These are phyloP conservation scores for Capronia epimyces DNA, from an alignment of 2,329 filamentous ascomycete genomes.

Conservation along the genomic window DNA sequence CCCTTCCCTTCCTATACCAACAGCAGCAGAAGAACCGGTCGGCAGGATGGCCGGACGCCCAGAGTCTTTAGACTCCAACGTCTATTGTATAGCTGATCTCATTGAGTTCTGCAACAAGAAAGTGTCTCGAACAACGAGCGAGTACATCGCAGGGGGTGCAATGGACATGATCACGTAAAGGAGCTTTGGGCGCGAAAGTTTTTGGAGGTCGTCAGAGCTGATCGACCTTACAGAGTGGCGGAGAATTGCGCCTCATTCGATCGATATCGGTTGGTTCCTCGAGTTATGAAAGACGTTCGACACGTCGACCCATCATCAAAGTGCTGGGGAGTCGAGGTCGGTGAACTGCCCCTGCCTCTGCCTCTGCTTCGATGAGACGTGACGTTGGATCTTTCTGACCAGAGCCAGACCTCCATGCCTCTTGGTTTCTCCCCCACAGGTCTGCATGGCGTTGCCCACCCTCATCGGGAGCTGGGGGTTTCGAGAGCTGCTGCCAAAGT, in stretches of 20 bases:
- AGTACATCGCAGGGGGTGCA: not conserved
- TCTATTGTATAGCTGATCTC: not conserved
- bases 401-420: conserved; percentile 29
- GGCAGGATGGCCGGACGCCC: not conserved
- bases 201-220: too few relatives aligned
- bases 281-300: conserved; percentile 40
- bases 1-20: too few relatives aligned
- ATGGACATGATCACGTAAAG: not conserved
- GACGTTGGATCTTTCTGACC: conserved; percentile 14
- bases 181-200: too few relatives aligned
- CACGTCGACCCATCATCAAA: conserved; percentile 35
- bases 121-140: not conserved
- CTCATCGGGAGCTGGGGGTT: conserved; percentile 47
- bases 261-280: conserved; percentile 36
- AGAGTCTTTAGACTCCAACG: not conserved
- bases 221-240: not conserved
- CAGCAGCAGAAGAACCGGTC: too few relatives aligned
- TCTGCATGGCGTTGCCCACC: conserved; percentile 26
- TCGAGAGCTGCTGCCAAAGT: conserved; percentile 43
- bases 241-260: conserved; percentile 2
- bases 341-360: too few relatives aligned
- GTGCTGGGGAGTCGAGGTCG: conserved; percentile 31
- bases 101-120: not conserved
- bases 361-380: conserved; percentile 22
- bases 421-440: conserved; percentile 40